Base-by-base conservation (phyloP, 2,329 filamentous ascomycete species). In the Aspergillus ruber region DNA sequence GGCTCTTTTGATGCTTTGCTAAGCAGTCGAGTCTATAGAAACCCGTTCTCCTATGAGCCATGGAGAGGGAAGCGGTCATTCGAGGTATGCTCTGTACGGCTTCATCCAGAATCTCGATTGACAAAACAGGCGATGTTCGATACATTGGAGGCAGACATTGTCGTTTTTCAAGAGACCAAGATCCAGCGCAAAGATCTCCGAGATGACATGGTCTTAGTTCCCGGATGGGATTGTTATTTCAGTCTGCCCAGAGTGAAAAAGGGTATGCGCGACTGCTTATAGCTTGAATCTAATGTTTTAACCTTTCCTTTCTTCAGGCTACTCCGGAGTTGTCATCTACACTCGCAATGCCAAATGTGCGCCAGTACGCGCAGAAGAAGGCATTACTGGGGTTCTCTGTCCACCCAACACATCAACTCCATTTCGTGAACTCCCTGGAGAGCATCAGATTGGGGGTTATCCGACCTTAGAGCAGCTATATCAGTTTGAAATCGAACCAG, bases 171-270 rank as follows among this genome's bases (percentile, higher is more conserved):
- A 67, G 93, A 97, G 69, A 84, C 89, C 39, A 98, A 97, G 71
- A 96, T 97, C 36, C 93, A 97, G 64, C 80, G 86, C 48, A 95
- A 95, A 64, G 90, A 96, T 57, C 74, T 98, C 1, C 79, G 77
- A 36, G 93, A 97, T 76, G 93, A 97, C 58, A 97, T 97, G 89
- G 90, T 97, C 8, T 74, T 97, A 29, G 83, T 97, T 0, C 83
- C 88, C 0, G 93, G 93, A 10, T 98, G 91, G 91, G 93, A 98
- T 65, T 90, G 90, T 55, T 95, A 85, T 70, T 96, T 96, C 70
- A 96, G 90, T 64, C 75, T 98, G 20, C 93, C 93, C 0, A 89
- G 85, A 64, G 79, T 94, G 63, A 97, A 97, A 68, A 97, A 96
- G 75, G 91, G 89, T 85, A 71, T 20, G 55, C 36, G 8, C 13